Percentiles rank a stretch among this genome's conserved stretches.
Evolutionary conservation across 768 basidiomycete genomes (phyloP).

Genomic region (Trametopsis cervina): DNA sequence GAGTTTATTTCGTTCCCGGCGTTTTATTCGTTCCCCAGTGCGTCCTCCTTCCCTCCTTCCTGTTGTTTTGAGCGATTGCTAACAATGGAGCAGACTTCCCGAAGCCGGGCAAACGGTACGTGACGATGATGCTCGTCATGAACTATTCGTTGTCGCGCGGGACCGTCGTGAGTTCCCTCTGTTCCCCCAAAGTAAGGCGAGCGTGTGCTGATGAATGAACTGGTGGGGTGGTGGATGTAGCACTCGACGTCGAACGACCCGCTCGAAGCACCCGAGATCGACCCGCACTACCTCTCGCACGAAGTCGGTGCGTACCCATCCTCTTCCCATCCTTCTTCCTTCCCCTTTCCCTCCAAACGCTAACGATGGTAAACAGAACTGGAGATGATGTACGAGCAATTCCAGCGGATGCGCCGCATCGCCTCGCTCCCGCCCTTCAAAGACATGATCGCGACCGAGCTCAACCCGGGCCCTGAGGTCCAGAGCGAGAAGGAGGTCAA

Average conservation of each 20-base stretch:
- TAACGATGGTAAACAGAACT: slow-evolving; percentile 16
- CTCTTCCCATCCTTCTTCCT: too few relatives aligned
- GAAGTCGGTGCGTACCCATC: slow-evolving; percentile 15
- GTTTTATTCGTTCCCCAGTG: neutral
- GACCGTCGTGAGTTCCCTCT: slow-evolving; percentile 17
- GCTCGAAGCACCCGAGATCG: slow-evolving; percentile 17
- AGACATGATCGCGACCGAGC: slow-evolving; percentile 18
- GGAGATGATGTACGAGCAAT: slow-evolving; percentile 16
- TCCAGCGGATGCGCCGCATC: slow-evolving; percentile 19
- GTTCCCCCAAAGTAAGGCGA: neutral
- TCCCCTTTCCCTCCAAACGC: too few relatives aligned
- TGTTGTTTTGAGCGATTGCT: too few relatives aligned
- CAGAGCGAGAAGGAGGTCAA: slow-evolving; percentile 23
- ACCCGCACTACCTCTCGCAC: slow-evolving; percentile 23
- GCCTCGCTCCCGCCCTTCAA: slow-evolving; percentile 17
- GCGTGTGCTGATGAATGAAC: neutral
- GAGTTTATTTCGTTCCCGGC: neutral
- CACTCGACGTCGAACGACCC: slow-evolving; percentile 22
- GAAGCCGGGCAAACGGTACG: slow-evolving; percentile 19
- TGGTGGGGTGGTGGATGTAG: too few relatives aligned
- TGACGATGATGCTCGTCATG: slow-evolving; percentile 17
- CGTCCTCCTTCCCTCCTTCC: neutral
- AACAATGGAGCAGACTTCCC: too few relatives aligned
- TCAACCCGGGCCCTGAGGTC: slow-evolving; percentile 24
- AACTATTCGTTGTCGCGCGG: slow-evolving; percentile 24